Evolutionary conservation across 805 yeast species (phyloP).

Genomic region (Millerago galiae): DNA sequence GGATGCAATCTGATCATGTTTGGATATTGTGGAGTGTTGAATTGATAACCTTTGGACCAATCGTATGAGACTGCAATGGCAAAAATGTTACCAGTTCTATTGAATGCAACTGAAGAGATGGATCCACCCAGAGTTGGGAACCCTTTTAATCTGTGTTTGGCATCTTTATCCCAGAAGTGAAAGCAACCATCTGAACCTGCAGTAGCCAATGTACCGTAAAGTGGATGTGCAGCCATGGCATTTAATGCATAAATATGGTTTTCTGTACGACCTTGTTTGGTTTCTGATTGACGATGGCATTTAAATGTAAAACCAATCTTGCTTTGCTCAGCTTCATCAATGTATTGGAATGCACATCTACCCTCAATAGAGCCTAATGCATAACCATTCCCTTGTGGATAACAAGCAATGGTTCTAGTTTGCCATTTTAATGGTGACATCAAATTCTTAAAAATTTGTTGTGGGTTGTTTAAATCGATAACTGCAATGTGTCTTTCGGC

Average conservation of each 20-base stretch:
- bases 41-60: slow-evolving; percentile 89
- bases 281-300: slow-evolving; percentile 77
- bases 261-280: slow-evolving; percentile 46
- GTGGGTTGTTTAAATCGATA: slow-evolving; percentile 78
- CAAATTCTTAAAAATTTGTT: slow-evolving; percentile 64
- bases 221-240: slow-evolving; percentile 80
- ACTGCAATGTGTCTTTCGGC: slow-evolving; percentile 82
- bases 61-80: slow-evolving; percentile 94
- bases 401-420: slow-evolving; percentile 76
- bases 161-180: slow-evolving; percentile 94
- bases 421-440: slow-evolving; percentile 85
- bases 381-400: slow-evolving; percentile 87
- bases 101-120: slow-evolving; percentile 74
- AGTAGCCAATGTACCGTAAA: slow-evolving; percentile 84
- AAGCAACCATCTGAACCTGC: slow-evolving; percentile 94
- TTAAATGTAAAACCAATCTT: slow-evolving; percentile 81
- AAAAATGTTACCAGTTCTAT: slow-evolving; percentile 72
- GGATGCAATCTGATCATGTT: slow-evolving; percentile 77
- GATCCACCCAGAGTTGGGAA: slow-evolving; percentile 64
- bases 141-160: slow-evolving; percentile 78
- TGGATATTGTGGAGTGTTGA: slow-evolving; percentile 69
- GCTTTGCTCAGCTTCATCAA: slow-evolving; percentile 73
- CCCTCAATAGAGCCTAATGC: slow-evolving; percentile 95
- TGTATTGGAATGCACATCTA: slow-evolving; percentile 88
- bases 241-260: slow-evolving; percentile 73